A percentile compares a stretch with the other conserved stretches of the same genome.
Evolutionary conservation across 139 green algal species (phyloP).

Genomic region (Chlamydomonas sp.): DNA sequence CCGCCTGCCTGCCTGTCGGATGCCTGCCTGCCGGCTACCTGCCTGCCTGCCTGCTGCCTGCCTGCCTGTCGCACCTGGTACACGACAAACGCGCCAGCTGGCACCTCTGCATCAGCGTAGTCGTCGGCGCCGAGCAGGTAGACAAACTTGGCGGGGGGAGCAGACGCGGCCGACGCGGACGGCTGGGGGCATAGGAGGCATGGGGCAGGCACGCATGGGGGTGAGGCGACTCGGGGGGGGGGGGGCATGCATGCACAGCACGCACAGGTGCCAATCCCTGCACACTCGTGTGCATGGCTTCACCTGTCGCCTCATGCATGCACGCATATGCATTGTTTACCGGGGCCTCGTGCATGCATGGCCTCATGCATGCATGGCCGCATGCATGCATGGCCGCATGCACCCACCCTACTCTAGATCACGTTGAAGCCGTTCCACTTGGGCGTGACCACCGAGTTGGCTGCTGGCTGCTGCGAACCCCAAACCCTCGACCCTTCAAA

Average conservation of each 20-base stretch:
- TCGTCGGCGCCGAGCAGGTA: conserved; percentile 92
- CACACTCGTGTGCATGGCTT: background rate
- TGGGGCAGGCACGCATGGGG: conserved; percentile 78
- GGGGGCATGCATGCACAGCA: background rate
- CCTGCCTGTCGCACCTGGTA: no score
- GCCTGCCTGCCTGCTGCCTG: no score
- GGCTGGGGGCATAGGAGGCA: conserved; percentile 87
- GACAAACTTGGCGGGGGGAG: conserved; percentile 71
- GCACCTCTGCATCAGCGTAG: conserved; percentile 65
- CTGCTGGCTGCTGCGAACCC: no score
- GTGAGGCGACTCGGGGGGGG: no score
- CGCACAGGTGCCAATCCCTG: background rate
- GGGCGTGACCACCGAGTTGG: conserved; percentile 77
- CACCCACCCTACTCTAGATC: no score
- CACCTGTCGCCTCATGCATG: conserved; percentile 16
- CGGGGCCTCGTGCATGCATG: no score
- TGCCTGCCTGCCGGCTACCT: no score
- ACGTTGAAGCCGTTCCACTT: conserved; percentile 97
- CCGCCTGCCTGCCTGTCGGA: no score
- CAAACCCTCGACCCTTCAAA: no score
- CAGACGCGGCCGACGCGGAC: conserved; percentile 10
- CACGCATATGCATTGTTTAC: no score
- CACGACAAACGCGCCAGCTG: conserved; percentile 84
- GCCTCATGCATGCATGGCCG: no score
- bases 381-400: no score